phyloP scores from a whole-genome alignment of 306 rosid genomes.

The Geum urbanum region DNA sequence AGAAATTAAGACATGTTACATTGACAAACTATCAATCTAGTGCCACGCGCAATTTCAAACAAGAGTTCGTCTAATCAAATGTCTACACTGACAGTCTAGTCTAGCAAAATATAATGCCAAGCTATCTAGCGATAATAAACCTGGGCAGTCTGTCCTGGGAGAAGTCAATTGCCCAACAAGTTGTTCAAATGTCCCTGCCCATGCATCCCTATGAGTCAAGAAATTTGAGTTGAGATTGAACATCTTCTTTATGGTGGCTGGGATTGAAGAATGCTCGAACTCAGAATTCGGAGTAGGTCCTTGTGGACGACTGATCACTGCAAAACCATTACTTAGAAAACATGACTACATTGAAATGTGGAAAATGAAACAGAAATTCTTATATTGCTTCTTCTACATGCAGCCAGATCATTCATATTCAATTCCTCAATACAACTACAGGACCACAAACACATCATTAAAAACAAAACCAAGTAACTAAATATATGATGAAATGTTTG shows the following conservation, averaged over 20 bases:
- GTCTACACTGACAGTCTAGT: not conserved
- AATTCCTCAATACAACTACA: constrained; percentile 10
- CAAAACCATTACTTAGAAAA: constrained; percentile 19
- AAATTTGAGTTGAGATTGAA: constrained; percentile 87
- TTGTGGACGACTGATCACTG: constrained; percentile 65
- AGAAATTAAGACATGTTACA: not conserved
- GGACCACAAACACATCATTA: not conserved
- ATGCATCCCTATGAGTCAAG: constrained; percentile 95
- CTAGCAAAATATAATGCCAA: not conserved
- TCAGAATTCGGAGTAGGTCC: constrained; percentile 86
- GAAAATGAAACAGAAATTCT: constrained; percentile 21
- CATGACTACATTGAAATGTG: constrained; percentile 12
- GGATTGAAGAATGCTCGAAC: constrained; percentile 96
- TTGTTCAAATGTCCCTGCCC: constrained; percentile 96
- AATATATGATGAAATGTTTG: not conserved
- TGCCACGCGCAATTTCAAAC: not conserved
- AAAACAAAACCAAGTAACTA: constrained; percentile 17
- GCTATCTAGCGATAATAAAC: constrained; percentile 39
- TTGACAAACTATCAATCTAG: not conserved
- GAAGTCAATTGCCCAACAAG: constrained; percentile 61
- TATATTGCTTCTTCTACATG: constrained; percentile 18
- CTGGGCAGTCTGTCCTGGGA: constrained; percentile 95
- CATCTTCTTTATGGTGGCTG: constrained; percentile 95
- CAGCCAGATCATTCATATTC: constrained; percentile 14
- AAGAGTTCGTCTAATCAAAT: not conserved